These are phyloP conservation scores for Pleoardoris graminearum DNA, from an alignment of 2,329 filamentous ascomycete species.

Conservation along the genomic window DNA sequence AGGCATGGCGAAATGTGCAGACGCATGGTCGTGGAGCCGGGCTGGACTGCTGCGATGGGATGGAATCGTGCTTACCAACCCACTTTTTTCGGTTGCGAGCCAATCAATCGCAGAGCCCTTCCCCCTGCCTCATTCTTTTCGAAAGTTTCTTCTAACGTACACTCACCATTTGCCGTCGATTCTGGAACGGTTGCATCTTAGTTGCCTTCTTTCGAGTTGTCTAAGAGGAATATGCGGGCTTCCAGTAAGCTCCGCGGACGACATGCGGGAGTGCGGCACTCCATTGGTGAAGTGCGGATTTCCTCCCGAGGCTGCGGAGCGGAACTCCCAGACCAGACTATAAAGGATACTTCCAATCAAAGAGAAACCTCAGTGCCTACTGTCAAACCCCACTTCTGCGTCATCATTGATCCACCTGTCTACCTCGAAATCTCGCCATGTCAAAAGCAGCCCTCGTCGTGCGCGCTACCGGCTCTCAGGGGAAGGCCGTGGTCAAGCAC, in stretches of 20 bases:
- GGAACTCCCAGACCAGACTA: no score
- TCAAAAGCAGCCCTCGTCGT: conserved; percentile 23
- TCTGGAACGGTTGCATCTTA: no score
- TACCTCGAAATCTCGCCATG: conserved; percentile 9
- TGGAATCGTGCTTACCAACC: background rate
- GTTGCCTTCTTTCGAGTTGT: background rate
- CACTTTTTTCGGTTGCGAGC: no score
- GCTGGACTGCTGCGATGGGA: background rate
- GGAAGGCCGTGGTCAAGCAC: conserved; percentile 27
- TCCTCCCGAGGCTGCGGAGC: background rate
- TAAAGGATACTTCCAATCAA: no score
- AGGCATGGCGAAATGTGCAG: conserved; percentile 45
- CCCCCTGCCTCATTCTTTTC: background rate
- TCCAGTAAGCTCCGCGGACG: background rate
- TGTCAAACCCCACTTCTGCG: no score
- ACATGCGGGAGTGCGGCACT: conserved; percentile 1
- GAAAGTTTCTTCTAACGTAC: no score
- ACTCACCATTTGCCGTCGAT: no score
- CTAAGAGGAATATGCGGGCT: background rate
- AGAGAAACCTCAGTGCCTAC: no score
- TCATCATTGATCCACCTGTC: no score
- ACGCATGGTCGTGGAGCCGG: background rate
- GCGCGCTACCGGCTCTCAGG: conserved; percentile 27
- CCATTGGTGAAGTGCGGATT: background rate
- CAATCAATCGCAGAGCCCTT: background rate